These are phyloP conservation scores for Aaosphaeria pasadenensis DNA, from an alignment of 2,329 filamentous ascomycete species.

Conservation along the genomic window DNA sequence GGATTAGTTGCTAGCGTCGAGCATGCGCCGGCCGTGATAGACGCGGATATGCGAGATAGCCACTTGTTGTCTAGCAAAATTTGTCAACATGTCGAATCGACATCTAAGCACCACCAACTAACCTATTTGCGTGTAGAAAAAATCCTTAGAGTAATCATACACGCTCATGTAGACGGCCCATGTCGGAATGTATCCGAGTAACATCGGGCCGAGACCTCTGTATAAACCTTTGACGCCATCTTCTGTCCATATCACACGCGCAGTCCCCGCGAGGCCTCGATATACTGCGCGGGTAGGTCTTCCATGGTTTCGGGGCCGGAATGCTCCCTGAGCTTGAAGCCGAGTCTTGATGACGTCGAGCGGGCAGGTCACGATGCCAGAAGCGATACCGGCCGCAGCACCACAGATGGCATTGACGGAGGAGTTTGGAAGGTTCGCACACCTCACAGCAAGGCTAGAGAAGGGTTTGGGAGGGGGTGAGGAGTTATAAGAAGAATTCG, in stretches of 20 bases:
- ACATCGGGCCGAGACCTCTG: conserved; percentile 87
- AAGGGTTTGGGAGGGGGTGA: conserved; percentile 16
- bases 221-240: conserved; percentile 92
- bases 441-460: conserved; percentile 38
- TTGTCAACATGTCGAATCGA: conserved; percentile 11
- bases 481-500: conserved; percentile 15
- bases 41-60: conserved; percentile 81
- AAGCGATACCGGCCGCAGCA: conserved; percentile 85
- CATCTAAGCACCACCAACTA: conserved; percentile 21
- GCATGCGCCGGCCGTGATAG: conserved; percentile 84
- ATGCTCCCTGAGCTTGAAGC: conserved; percentile 89
- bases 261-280: conserved; percentile 82
- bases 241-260: conserved; percentile 77
- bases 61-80: conserved; percentile 64
- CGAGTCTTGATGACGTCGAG: conserved; percentile 99
- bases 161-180: conserved; percentile 99
- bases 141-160: conserved; percentile 84
- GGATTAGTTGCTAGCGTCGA: conserved; percentile 95
- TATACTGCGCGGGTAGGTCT: conserved; percentile 62
- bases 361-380: conserved; percentile 91
- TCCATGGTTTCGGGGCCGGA: conserved; percentile 54
- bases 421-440: conserved; percentile 50
- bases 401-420: conserved; percentile 80
- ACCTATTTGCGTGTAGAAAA: conserved; percentile 64
- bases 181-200: conserved; percentile 92